Conservation (phyloP, 2,329 filamentous ascomycete species). For the Scopulariopsis brevicaulis region DNA sequence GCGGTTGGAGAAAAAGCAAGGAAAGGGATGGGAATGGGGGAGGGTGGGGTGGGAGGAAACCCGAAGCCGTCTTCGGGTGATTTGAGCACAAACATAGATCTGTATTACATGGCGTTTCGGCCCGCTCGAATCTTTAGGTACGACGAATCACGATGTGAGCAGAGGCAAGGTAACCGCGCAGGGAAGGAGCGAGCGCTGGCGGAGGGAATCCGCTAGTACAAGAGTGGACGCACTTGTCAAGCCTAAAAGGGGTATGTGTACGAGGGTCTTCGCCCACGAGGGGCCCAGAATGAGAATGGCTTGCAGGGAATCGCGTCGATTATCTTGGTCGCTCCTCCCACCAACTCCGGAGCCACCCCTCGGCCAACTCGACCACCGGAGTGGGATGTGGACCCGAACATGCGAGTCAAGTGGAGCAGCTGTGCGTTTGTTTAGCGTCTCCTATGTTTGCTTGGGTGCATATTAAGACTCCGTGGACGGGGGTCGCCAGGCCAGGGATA, state of each 20-base stretch:
- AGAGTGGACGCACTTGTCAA: background rate
- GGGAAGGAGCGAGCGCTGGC: background rate
- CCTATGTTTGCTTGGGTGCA: background rate
- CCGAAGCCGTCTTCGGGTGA: background rate
- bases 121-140: background rate
- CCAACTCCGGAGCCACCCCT: too few species aligned
- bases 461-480: background rate
- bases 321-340: too few species aligned
- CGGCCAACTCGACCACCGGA: too few species aligned
- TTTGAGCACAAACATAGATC: background rate
- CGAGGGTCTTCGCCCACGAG: too few species aligned
- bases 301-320: background rate
- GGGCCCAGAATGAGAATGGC: background rate
- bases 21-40: background rate
- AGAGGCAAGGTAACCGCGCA: background rate
- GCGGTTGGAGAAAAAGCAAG: background rate
- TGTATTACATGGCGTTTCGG: background rate
- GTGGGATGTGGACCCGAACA: background rate
- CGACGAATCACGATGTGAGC: background rate
- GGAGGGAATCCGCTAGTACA: background rate
- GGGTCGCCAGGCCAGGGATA: background rate
- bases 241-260: background rate
- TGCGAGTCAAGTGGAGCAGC: background rate
- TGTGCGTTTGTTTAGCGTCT: background rate
- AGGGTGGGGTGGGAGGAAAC: background rate